Percentiles rank a stretch among this genome's conserved stretches.
phyloP scores from a whole-genome alignment of 2,329 filamentous ascomycete species.

The Xylariaceae sp. region DNA sequence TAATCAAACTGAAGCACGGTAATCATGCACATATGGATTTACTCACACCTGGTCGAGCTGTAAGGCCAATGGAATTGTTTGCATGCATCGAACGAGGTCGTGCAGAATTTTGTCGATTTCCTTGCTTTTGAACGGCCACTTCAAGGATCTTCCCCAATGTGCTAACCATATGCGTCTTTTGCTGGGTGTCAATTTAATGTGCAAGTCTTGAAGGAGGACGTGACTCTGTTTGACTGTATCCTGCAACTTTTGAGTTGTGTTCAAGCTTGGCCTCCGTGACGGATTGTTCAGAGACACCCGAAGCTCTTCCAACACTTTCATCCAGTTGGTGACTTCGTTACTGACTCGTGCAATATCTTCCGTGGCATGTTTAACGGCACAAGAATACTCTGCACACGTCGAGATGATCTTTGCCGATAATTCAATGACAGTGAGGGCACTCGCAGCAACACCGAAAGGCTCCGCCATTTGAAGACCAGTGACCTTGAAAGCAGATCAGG shows the following conservation, averaged over 20 bases:
- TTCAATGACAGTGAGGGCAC: not conserved
- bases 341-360: not conserved
- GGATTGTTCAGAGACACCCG: not conserved
- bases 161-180: no score
- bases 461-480: not conserved
- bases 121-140: slow-evolving; percentile 37
- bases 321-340: not conserved
- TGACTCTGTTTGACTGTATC: no score
- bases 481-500: not conserved
- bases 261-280: not conserved
- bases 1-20: no score
- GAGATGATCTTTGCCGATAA: not conserved
- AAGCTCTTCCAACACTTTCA: not conserved
- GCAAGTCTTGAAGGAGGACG: no score
- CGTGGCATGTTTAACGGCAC: not conserved
- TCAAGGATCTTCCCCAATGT: slow-evolving; percentile 27
- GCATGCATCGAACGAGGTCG: slow-evolving; percentile 27
- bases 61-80: slow-evolving; percentile 29
- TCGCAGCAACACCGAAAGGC: not conserved
- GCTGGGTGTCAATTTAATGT: no score
- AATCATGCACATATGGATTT: not conserved
- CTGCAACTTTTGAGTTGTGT: not conserved
- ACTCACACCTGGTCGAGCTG: slow-evolving; percentile 34
- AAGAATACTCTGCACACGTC: not conserved
- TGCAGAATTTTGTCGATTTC: slow-evolving; percentile 31